Conservation (phyloP, 768 basidiomycete genomes). For the Leccinum uliginosum region DNA sequence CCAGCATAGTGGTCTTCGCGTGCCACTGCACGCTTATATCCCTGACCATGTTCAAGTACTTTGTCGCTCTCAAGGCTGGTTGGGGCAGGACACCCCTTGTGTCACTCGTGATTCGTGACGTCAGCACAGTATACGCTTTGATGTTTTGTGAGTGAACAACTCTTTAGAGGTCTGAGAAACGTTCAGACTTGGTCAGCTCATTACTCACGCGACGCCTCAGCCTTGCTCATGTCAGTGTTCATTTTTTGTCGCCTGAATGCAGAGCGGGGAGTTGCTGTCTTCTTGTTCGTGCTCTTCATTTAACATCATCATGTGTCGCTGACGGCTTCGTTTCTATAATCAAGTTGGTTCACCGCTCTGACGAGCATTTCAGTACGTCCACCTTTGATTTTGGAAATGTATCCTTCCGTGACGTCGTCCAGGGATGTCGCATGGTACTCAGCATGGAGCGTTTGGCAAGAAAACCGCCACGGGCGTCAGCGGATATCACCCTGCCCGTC, state of each 20-base stretch:
- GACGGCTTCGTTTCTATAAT: not conserved
- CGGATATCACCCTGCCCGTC: not conserved
- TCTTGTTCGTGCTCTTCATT: slow-evolving; percentile 11
- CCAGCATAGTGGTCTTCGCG: not conserved
- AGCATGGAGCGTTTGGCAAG: slow-evolving; percentile 22
- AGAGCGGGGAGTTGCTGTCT: not conserved
- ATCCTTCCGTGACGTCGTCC: not conserved
- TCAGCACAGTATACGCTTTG: slow-evolving; percentile 8
- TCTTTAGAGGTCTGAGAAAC: not conserved
- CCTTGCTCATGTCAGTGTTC: not conserved
- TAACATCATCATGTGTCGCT: not conserved
- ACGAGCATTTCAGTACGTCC: slow-evolving; percentile 13
- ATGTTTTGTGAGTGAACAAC: slow-evolving; percentile 7
- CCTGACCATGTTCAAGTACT: slow-evolving; percentile 21
- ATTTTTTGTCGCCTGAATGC: not conserved
- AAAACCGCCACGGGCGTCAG: not conserved
- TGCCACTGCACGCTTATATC: slow-evolving; percentile 13
- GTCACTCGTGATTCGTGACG: slow-evolving; percentile 18
- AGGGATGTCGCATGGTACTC: slow-evolving; percentile 26
- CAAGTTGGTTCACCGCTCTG: slow-evolving; percentile 13
- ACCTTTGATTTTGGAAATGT: not conserved
- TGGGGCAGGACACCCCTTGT: slow-evolving; percentile 18
- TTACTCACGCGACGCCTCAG: slow-evolving; percentile 2
- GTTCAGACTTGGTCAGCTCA: not conserved
- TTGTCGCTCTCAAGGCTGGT: slow-evolving; percentile 9